Base-by-base conservation (phyloP, 2,329 filamentous ascomycete species). In the Aspergillus glaucus region DNA sequence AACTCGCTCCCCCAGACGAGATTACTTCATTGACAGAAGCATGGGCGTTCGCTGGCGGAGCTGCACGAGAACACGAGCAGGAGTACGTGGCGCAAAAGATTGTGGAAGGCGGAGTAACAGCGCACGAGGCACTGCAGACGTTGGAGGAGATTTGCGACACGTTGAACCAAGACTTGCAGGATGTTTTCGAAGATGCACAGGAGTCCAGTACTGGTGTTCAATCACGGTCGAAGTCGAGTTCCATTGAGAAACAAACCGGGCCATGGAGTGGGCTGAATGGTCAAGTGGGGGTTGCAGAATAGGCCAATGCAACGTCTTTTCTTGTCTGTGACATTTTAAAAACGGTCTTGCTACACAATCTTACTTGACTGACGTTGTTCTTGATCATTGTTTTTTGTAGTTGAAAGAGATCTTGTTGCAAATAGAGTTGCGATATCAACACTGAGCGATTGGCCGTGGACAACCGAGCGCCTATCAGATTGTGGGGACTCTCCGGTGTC, bases 1-100 rank as follows among this genome's bases (percentile, higher is more conserved):
- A 60, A 9, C 48, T 52, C 22, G 51, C 39, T 10, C 55, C 57
- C n/a, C 43, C 55, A 0, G 66, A 69, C 28, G 66, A 68, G 43
- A 48, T 70, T 15, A 52, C 69, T 19, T 48, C 41, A 21, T 56
- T 65, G 41, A 68, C 68, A 14, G 61, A 70, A 54, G 67, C 67
- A 34, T 72, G 69, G 69, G 62, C 65, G 7, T 71, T 70, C 56
- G 69, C 69, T 12, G 67, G 67, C 4, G 51, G 61, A 3, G 66
- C 65, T 3, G 68, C 68, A 3, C 52, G 55, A 26, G 53, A 57
- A 9, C 57, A 52, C 30, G 64, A 64, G 24, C 59, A 58, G 28
- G 64, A 66, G 4, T 65, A 62, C 49, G 59, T 70, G 10, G 62
- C 69, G 41, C 55, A 64, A 48, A 64, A 64, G 42, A 46, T 67